Evolutionary conservation across 164 flowering plant genomes (phyloP).

Genomic region (Macadamia tetraphylla): DNA sequence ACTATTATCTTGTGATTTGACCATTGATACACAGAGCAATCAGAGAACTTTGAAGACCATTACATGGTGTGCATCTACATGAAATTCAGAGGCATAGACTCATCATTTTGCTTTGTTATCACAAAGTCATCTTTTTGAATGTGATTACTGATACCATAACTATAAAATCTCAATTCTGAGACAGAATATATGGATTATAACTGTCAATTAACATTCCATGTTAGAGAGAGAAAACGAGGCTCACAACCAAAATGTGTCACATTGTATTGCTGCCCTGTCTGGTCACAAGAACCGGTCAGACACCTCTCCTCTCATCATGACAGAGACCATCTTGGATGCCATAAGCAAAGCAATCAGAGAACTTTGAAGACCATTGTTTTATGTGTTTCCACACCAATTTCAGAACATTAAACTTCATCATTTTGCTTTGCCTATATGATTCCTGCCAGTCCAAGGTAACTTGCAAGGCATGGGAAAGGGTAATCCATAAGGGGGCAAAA

Average conservation of each 20-base stretch:
- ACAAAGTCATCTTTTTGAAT: too few species aligned
- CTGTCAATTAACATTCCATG: too few species aligned
- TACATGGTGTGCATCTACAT: conserved; percentile 7
- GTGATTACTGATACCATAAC: too few species aligned
- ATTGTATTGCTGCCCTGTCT: too few species aligned
- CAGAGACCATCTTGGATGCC: background rate
- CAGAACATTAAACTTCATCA: conserved; percentile 12
- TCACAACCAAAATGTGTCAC: too few species aligned
- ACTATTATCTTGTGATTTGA: background rate
- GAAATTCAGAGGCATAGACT: conserved; percentile 8
- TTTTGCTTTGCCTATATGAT: conserved; percentile 4
- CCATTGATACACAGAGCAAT: conserved; percentile 7
- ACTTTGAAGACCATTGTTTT: conserved; percentile 12
- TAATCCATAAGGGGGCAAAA: too few species aligned
- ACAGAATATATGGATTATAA: too few species aligned
- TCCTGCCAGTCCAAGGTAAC: background rate
- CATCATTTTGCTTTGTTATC: conserved; percentile 9
- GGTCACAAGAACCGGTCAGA: too few species aligned
- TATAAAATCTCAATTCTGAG: too few species aligned
- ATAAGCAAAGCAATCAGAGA: conserved; percentile 16
- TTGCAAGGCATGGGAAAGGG: too few species aligned
- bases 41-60: conserved; percentile 19
- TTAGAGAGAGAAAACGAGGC: too few species aligned
- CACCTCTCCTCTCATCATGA: too few species aligned
- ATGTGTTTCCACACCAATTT: conserved; percentile 13